Evolutionary conservation across 139 green algal genomes (phyloP).

Genomic region (Volvox reticuliferus): DNA sequence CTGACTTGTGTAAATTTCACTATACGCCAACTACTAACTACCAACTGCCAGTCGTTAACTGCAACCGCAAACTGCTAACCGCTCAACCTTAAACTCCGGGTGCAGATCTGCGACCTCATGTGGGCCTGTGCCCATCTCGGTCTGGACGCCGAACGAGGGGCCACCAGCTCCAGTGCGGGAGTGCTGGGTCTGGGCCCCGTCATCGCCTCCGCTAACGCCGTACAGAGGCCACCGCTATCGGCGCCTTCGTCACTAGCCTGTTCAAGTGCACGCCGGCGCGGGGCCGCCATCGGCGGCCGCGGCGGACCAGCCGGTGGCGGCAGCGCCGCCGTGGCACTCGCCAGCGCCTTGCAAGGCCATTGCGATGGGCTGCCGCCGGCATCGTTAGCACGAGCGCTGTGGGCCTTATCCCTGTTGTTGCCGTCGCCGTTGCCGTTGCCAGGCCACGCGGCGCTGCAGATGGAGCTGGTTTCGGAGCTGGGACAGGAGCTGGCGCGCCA

Average conservation of each 20-base stretch:
- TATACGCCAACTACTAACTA: too few species aligned
- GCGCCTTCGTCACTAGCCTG: too few species aligned
- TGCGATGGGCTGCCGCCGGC: not conserved
- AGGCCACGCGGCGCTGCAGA: too few species aligned
- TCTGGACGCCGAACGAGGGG: not conserved
- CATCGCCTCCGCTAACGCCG: not conserved
- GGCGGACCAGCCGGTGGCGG: not conserved
- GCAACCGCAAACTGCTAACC: too few species aligned
- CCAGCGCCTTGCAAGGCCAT: not conserved
- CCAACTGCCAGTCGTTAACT: too few species aligned
- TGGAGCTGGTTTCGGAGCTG: not conserved
- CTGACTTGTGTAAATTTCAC: too few species aligned
- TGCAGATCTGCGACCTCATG: conserved; percentile 21
- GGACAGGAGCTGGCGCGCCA: not conserved
- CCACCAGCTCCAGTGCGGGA: not conserved
- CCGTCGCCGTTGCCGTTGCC: not conserved
- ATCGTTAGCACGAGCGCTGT: not conserved
- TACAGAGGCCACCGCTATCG: too few species aligned
- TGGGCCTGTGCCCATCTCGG: conserved; percentile 5
- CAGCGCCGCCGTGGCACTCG: not conserved
- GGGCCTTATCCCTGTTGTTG: conserved; percentile 23
- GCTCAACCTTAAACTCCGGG: not conserved
- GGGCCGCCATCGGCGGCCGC: not conserved
- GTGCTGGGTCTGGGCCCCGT: not conserved
- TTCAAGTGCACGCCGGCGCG: too few species aligned